Conservation (phyloP, 2,329 filamentous ascomycete species). For the Apiospora sp. region DNA sequence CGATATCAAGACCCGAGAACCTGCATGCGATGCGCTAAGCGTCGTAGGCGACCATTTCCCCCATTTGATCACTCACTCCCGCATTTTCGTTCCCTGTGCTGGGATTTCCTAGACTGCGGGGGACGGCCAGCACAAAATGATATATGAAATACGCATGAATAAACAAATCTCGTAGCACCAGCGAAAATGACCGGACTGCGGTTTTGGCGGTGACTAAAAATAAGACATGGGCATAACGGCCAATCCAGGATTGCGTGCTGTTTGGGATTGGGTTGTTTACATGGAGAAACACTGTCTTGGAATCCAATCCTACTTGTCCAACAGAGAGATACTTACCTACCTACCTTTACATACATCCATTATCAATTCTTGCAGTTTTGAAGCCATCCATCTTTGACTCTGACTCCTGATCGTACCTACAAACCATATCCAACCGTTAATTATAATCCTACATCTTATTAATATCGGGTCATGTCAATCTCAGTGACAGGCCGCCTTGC, state of each 20-base stretch:
- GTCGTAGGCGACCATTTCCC: not conserved
- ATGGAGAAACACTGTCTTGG: not conserved
- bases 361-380: not conserved
- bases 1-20: constrained; percentile 1
- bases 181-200: not conserved
- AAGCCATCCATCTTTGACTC: not conserved
- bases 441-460: not conserved
- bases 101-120: constrained; percentile 13
- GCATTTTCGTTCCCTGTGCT: constrained; percentile 12
- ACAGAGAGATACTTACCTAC: not conserved
- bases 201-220: constrained; percentile 24
- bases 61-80: constrained; percentile 2
- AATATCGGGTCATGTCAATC: constrained; percentile 12
- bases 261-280: constrained; percentile 5
- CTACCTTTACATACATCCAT: no score
- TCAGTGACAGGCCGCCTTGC: constrained; percentile 8
- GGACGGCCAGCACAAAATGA: not conserved
- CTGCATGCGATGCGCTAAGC: not conserved
- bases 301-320: not conserved
- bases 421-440: not conserved
- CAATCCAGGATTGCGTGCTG: not conserved
- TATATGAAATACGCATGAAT: constrained; percentile 20
- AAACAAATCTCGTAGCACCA: constrained; percentile 19
- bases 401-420: not conserved
- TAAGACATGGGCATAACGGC: constrained; percentile 19